Base-by-base conservation (phyloP, 1,284 basidiomycete genomes). In the Ganoderma sinense region DNA sequence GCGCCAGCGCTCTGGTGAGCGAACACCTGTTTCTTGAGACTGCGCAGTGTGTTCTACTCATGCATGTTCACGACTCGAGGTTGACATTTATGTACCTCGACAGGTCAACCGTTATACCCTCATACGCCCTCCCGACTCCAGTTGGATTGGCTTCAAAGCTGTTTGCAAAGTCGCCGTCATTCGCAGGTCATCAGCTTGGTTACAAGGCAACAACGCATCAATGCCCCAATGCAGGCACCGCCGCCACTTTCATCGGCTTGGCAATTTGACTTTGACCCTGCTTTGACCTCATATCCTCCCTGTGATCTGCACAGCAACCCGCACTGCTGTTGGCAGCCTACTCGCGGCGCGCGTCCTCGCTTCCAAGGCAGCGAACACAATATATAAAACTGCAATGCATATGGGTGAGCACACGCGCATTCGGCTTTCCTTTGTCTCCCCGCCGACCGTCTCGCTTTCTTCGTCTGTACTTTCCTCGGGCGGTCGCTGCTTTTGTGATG, bases 401-500 rank as follows among this genome's bases (percentile, higher is more conserved):
- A 33, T 20, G 16, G 53, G 53, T 56, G 29, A 56, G 53, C 31
- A 10, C 53, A 33, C 29, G 16, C 13, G 29, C 53, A 5, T 31
- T 33, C 53, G 7, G 29, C 14, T 31, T 56, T 33, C 5, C 29
- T 7, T 56, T 56, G 29, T 29, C 53, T 20, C 53, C 53, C 31
- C 53, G 2, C 4, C 13, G 53, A 56, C 29, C 53, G 29, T 48
- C 53, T 16, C 53, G 29, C 14, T 33, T 56, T 56, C 53, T 56
- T 56, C 31, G 6, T 29, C 16, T 56, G 26, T 56, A 33, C 16
- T 23, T 33, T 56, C 18, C 11, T 56, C 53, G 53, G 53, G 29
- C 53, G 53, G 53, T 56, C 53, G 26, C 18, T 33, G 31, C 53
- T 33, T 29, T 56, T 56, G 60, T 39, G 58, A 69, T 69, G 67